Conservation (phyloP, 352 stramenopile genomes). For the Phytophthora pseudosyringae region DNA sequence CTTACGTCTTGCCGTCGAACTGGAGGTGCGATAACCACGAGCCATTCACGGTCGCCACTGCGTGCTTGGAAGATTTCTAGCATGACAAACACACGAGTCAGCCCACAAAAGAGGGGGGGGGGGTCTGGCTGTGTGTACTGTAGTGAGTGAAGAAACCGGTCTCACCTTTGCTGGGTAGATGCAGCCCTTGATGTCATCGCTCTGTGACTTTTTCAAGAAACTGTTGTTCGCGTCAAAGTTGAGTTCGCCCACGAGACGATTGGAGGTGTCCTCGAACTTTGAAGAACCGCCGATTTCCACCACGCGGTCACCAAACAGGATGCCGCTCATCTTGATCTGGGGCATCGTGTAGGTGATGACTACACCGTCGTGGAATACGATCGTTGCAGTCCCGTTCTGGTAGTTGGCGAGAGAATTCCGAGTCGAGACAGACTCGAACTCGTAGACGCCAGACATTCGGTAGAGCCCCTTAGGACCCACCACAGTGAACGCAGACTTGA, state of each 20-base stretch:
- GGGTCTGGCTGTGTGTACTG: no score
- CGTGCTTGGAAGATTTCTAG: conserved; percentile 56
- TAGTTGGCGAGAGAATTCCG: conserved; percentile 76
- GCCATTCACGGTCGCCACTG: conserved; percentile 52
- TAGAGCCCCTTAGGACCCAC: conserved; percentile 57
- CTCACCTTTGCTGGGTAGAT: conserved; percentile 60
- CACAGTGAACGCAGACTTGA: conserved; percentile 67
- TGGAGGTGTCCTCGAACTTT: conserved; percentile 54
- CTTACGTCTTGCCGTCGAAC: conserved; percentile 70
- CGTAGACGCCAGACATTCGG: conserved; percentile 60
- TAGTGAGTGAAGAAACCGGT: not conserved
- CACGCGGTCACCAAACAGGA: conserved; percentile 74
- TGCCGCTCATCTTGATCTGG: conserved; percentile 83
- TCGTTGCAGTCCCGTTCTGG: conserved; percentile 48
- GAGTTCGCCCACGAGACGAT: conserved; percentile 58
- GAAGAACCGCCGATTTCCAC: conserved; percentile 67
- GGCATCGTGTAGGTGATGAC: conserved; percentile 71
- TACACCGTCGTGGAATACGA: conserved; percentile 63
- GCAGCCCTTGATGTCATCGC: conserved; percentile 75
- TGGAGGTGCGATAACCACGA: conserved; percentile 79
- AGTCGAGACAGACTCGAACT: conserved; percentile 75
- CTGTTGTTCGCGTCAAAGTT: conserved; percentile 69
- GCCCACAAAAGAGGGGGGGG: not conserved
- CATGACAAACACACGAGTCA: not conserved
- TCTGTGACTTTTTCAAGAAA: conserved; percentile 70